phyloP scores from a whole-genome alignment of 768 basidiomycete species.

The Amanita rimosa region DNA sequence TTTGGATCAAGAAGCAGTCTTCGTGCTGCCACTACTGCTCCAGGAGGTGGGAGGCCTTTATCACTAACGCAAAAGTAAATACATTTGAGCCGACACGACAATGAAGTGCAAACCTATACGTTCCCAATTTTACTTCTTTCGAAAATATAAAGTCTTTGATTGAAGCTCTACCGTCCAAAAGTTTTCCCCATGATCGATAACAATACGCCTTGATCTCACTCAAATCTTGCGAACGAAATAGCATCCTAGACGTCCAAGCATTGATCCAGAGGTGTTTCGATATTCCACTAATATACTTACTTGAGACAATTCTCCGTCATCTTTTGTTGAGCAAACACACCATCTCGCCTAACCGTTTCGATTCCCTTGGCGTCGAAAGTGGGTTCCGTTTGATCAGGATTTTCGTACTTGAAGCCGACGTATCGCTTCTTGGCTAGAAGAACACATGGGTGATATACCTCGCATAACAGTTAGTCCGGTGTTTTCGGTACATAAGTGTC shows the following conservation, averaged over 20 bases:
- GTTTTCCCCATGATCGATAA: slow-evolving; percentile 70
- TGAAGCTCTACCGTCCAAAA: slow-evolving; percentile 70
- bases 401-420: slow-evolving; percentile 94
- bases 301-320: slow-evolving; percentile 87
- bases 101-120: slow-evolving; percentile 55
- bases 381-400: slow-evolving; percentile 65
- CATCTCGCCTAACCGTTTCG: slow-evolving; percentile 91
- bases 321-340: slow-evolving; percentile 82
- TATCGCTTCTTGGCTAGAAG: slow-evolving; percentile 99
- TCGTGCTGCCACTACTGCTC: slow-evolving; percentile 75
- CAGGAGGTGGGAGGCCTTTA: slow-evolving; percentile 81
- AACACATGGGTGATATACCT: slow-evolving; percentile 93
- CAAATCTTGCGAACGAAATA: slow-evolving; percentile 86
- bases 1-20: slow-evolving; percentile 64
- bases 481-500: not conserved
- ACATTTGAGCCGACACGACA: no score
- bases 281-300: slow-evolving; percentile 25
- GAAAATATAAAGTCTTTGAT: slow-evolving; percentile 94
- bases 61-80: slow-evolving; percentile 38
- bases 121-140: slow-evolving; percentile 88
- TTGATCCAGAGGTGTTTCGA: not conserved
- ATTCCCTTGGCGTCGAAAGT: slow-evolving; percentile 96
- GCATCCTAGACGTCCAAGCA: slow-evolving; percentile 39
- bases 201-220: slow-evolving; percentile 87
- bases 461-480: not conserved